Conservation (phyloP, 164 flowering plant genomes). For the Brasenia schreberi region DNA sequence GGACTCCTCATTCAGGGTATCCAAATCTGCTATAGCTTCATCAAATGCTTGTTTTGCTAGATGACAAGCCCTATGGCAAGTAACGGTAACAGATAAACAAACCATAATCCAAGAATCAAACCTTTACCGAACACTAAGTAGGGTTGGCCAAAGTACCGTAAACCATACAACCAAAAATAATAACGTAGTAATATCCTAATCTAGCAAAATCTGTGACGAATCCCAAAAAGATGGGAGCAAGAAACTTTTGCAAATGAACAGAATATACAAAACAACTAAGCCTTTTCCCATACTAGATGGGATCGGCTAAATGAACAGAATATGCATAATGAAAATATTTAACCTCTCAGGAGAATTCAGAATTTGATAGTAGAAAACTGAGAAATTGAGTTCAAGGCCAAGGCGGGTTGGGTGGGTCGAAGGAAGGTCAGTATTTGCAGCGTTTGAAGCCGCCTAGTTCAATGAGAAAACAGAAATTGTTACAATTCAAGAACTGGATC, state of each 20-base stretch:
- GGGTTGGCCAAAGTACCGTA: too few relatives aligned
- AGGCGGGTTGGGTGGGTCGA: constrained; percentile 18
- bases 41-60: constrained; percentile 19
- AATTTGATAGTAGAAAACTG: constrained; percentile 17
- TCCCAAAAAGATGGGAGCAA: too few relatives aligned
- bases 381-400: constrained; percentile 16
- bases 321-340: background rate
- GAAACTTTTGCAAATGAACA: too few relatives aligned
- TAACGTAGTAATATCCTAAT: too few relatives aligned
- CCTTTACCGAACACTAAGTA: too few relatives aligned
- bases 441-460: constrained; percentile 14
- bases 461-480: background rate
- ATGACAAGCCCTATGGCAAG: constrained; percentile 13
- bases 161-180: too few relatives aligned
- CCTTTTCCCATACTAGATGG: too few relatives aligned
- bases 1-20: constrained; percentile 15
- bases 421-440: constrained; percentile 15
- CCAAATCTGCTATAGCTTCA: constrained; percentile 16
- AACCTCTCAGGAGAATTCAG: constrained; percentile 17
- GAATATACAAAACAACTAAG: too few relatives aligned
- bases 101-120: too few relatives aligned
- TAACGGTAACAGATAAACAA: background rate
- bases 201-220: too few relatives aligned
- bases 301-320: too few relatives aligned
- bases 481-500: background rate